Base-by-base conservation (phyloP, 1,284 basidiomycete genomes). In the Schizophyllum amplum region DNA sequence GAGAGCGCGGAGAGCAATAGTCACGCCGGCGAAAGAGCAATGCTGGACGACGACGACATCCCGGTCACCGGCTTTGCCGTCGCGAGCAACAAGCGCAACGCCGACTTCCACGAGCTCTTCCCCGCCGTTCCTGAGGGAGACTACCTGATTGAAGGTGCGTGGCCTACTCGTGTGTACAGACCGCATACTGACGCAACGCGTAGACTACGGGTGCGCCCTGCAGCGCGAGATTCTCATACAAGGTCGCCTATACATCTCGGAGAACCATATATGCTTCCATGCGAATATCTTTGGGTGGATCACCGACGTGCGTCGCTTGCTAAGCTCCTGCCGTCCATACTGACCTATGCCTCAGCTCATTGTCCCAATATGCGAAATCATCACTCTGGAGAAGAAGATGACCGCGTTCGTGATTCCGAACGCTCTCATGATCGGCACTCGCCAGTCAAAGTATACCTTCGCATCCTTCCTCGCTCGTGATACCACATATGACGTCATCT, bases 221-320 rank as follows among this genome's bases (percentile, higher is more conserved):
- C 93, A 97, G 67, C 85, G 94, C 55, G 97, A 99, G 70, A 98
- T 99, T 63, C 79, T 99, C 24, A 90, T 98, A 26, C 96, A 99
- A 76, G 96, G 96, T 3, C 82, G 96, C 3, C 70, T 99, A 54
- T 99, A 99, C 72, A 92, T 99, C 23, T 98, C 95, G 1, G 97
- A 99, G 72, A 96, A 98, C 71, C 95, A 98, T 68, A 82, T 98
- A 17, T 98, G 93, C 74, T 99, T 99, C 77, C 92, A 99, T 67
- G 95, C 97, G 22, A 99, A 98, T 69, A 98, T 99, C 55, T 97
- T 99, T 71, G 96, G 96, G 51, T 99, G 96, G 96, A 90, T 98
- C 57, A 98, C 95, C 20, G 90, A 97, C 67, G 92, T 94, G 68
- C 71, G 91, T 77, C 48, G 22, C 23, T 49, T 22, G 13, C 57